Percentiles rank a stretch among this genome's conserved stretches.
Conservation (phyloP, 805 yeast species). For the Pichia ethanolica region DNA sequence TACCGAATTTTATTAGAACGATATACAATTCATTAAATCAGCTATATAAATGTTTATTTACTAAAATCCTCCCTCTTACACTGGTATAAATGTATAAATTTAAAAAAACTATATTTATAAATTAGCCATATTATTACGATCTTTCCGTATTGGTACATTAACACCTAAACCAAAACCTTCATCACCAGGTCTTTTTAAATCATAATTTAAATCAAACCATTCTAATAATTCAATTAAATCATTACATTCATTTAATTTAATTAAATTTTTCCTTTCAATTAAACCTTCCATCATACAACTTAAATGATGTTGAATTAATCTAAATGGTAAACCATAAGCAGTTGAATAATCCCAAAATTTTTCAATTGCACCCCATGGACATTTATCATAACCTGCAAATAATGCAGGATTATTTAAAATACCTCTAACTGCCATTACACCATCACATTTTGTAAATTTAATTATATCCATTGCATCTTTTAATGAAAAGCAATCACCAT, state of each 20-base stretch:
- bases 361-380: slow-evolving; percentile 93
- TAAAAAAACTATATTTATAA: slow-evolving; percentile 1
- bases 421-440: slow-evolving; percentile 95
- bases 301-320: slow-evolving; percentile 80
- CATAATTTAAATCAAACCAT: slow-evolving; percentile 72
- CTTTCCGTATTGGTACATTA: slow-evolving; percentile 18
- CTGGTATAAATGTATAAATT: too few species aligned
- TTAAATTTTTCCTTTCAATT: slow-evolving; percentile 39
- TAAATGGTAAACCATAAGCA: slow-evolving; percentile 77
- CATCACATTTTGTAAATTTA: slow-evolving; percentile 68
- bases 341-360: slow-evolving; percentile 71
- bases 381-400: slow-evolving; percentile 61
- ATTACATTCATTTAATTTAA: slow-evolving; percentile 56
- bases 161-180: slow-evolving; percentile 52
- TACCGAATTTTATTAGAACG: too few species aligned
- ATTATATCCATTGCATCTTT: slow-evolving; percentile 61
- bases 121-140: slow-evolving; percentile 7
- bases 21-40: too few species aligned
- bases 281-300: slow-evolving; percentile 73
- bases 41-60: too few species aligned
- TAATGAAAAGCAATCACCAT: slow-evolving; percentile 83
- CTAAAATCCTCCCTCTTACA: too few species aligned
- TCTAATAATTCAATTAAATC: slow-evolving; percentile 61
- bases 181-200: slow-evolving; percentile 60
- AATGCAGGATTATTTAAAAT: slow-evolving; percentile 78